Percentiles rank a stretch among this genome's conserved stretches.
Evolutionary conservation across 345 rosid genomes (phyloP).

Genomic region (Euphorbia tirucalli): DNA sequence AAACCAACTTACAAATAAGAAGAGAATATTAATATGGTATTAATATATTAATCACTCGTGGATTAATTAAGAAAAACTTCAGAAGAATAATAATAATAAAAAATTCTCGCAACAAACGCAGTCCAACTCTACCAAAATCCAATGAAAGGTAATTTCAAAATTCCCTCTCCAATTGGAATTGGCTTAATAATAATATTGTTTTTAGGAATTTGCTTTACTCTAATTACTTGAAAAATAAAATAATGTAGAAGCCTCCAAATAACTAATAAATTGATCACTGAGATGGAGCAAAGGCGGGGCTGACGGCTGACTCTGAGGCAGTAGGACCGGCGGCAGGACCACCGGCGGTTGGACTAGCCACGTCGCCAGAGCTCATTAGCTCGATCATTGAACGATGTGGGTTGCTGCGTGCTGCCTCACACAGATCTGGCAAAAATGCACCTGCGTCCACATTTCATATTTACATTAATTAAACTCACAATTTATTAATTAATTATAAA

Average conservation of each 20-base stretch:
- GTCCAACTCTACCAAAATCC: not conserved
- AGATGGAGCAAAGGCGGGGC: constrained; percentile 16
- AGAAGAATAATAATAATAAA: no score
- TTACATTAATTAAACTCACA: not conserved
- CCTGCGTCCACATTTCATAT: constrained; percentile 38
- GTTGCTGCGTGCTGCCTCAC: constrained; percentile 53
- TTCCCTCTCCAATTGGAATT: not conserved
- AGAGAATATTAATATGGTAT: not conserved
- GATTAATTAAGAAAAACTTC: not conserved
- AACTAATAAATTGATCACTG: not conserved
- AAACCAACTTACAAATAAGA: not conserved
- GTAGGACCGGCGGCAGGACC: constrained; percentile 42
- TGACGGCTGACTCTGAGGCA: constrained; percentile 3
- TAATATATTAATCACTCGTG: not conserved
- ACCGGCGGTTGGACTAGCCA: constrained; percentile 41
- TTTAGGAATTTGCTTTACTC: not conserved
- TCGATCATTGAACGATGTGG: constrained; percentile 79
- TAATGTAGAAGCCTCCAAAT: not conserved
- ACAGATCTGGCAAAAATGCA: constrained; percentile 80
- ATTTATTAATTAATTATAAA: no score
- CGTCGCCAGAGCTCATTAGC: constrained; percentile 60
- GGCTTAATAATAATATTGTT: not conserved
- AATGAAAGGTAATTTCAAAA: not conserved
- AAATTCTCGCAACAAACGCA: not conserved
- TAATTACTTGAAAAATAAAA: not conserved